phyloP scores from a whole-genome alignment of 805 yeast species.

The Candida palmyrensis region DNA sequence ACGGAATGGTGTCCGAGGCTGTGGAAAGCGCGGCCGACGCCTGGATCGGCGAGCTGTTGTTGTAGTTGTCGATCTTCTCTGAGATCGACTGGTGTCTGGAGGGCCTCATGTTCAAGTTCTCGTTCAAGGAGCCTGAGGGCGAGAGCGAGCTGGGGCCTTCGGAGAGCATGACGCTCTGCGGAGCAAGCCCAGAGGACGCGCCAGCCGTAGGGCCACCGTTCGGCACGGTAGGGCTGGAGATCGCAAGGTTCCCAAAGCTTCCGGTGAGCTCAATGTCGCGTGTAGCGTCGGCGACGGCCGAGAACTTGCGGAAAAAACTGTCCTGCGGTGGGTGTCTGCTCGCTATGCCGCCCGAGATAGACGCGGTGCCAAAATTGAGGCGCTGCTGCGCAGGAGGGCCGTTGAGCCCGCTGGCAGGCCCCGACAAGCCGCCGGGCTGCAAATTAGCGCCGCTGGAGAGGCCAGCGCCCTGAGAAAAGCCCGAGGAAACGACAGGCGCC shows the following conservation, averaged over 20 bases:
- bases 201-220: constrained; percentile 1
- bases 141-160: constrained; percentile 9
- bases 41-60: constrained; percentile 40
- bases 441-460: neutral
- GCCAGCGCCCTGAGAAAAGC: neutral
- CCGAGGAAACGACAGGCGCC: constrained; percentile 23
- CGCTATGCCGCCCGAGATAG: constrained; percentile 53
- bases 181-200: neutral
- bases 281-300: constrained; percentile 64
- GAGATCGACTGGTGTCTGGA: constrained; percentile 50
- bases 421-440: constrained; percentile 13
- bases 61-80: constrained; percentile 60
- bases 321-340: constrained; percentile 42
- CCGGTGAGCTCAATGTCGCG: constrained; percentile 53
- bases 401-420: constrained; percentile 13
- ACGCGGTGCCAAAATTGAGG: constrained; percentile 51
- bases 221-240: constrained; percentile 6
- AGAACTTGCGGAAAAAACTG: constrained; percentile 56
- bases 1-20: constrained; percentile 16
- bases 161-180: neutral
- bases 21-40: constrained; percentile 33
- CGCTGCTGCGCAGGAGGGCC: constrained; percentile 14
- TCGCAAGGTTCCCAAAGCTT: constrained; percentile 36
- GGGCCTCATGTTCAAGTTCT: constrained; percentile 34
- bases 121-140: constrained; percentile 39